A percentile compares a stretch with the other conserved stretches of the same genome.
These are phyloP conservation scores for Nidula microcarpa DNA, from an alignment of 768 basidiomycete species.

Conservation along the genomic window DNA sequence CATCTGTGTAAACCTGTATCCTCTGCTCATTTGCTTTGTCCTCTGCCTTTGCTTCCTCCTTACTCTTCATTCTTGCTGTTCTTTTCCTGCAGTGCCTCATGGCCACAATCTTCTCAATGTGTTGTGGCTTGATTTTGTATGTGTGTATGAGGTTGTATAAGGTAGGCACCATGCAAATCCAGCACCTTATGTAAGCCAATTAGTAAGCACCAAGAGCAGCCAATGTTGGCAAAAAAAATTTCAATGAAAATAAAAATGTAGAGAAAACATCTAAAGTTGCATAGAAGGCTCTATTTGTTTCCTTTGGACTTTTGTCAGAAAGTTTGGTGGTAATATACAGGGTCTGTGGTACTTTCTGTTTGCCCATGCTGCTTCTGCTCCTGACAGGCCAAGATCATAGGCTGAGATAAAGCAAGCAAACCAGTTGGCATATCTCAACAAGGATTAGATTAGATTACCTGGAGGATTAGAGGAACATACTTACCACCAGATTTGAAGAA, in stretches of 20 bases:
- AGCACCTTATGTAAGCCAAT: not conserved
- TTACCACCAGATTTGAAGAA: not conserved
- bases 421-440: slow-evolving; percentile 1
- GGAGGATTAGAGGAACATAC: not conserved
- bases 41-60: too few species aligned
- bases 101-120: too few species aligned
- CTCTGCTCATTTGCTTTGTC: too few species aligned
- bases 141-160: too few species aligned
- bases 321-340: slow-evolving; percentile 1
- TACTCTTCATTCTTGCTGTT: too few species aligned
- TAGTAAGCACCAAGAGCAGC: not conserved
- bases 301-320: not conserved
- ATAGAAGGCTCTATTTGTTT: not conserved
- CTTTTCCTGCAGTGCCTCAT: too few species aligned
- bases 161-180: too few species aligned
- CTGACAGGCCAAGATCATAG: slow-evolving; percentile 5
- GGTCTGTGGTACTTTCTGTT: slow-evolving; percentile 7
- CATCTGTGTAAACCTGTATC: too few species aligned
- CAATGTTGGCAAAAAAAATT: not conserved
- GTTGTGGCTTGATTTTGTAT: too few species aligned
- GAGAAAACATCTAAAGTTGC: not conserved
- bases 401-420: slow-evolving; percentile 5
- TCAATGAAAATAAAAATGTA: not conserved
- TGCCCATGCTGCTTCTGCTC: slow-evolving; percentile 8
- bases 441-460: not conserved